Evolutionary conservation across 768 basidiomycete species (phyloP).

Genomic region (Ramaria sp.): DNA sequence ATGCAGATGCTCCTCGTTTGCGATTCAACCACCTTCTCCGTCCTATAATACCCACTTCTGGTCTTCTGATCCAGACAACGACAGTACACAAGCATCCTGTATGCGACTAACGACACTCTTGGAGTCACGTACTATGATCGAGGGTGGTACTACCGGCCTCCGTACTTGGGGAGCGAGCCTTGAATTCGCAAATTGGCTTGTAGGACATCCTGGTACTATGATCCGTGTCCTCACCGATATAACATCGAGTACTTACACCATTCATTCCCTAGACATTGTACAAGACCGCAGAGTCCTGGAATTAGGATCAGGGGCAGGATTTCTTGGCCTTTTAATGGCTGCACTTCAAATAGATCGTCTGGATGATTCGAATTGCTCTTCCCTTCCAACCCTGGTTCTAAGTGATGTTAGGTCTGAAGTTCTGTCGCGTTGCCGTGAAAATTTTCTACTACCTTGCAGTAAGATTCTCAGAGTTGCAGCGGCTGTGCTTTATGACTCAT

Average conservation of each 20-base stretch:
- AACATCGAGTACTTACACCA: background rate
- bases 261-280: constrained; percentile 29
- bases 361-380: background rate
- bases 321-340: constrained; percentile 55
- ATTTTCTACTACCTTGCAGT: constrained; percentile 62
- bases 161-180: constrained; percentile 74
- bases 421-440: constrained; percentile 47
- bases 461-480: constrained; percentile 19
- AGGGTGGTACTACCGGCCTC: constrained; percentile 69
- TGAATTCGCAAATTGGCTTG: constrained; percentile 50
- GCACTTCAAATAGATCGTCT: constrained; percentile 36
- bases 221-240: background rate
- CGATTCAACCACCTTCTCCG: constrained; percentile 27
- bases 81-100: background rate
- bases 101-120: constrained; percentile 44
- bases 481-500: background rate
- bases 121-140: constrained; percentile 66
- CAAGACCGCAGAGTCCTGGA: constrained; percentile 45
- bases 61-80: constrained; percentile 18
- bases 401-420: constrained; percentile 61
- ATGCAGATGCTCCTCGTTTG: constrained; percentile 11
- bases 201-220: constrained; percentile 41
- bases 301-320: constrained; percentile 68
- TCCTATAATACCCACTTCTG: constrained; percentile 66
- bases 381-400: constrained; percentile 29